phyloP scores from a whole-genome alignment of 257 asterid genomes.

The Prunella vulgaris region DNA sequence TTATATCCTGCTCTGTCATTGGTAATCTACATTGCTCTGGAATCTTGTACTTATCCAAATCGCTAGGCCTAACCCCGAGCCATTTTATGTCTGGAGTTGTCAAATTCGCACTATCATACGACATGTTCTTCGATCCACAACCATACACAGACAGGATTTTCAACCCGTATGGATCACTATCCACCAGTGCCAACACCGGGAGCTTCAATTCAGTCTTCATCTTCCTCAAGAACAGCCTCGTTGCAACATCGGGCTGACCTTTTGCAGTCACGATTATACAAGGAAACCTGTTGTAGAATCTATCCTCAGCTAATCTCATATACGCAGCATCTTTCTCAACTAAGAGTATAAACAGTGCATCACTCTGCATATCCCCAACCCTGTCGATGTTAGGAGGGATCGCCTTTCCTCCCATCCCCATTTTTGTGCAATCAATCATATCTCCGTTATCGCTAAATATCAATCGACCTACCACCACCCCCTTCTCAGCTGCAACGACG shows the following conservation, averaged over 20 bases:
- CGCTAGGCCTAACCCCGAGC: conserved; percentile 86
- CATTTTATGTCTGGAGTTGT: conserved; percentile 89
- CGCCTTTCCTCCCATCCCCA: conserved; percentile 96
- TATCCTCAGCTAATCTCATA: conserved; percentile 75
- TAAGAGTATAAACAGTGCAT: conserved; percentile 68
- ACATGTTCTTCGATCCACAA: conserved; percentile 91
- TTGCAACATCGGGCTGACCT: conserved; percentile 85
- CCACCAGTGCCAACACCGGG: conserved; percentile 79
- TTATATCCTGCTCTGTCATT: conserved; percentile 84
- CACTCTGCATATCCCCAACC: conserved; percentile 92
- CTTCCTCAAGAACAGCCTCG: conserved; percentile 71
- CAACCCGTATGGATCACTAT: conserved; percentile 83
- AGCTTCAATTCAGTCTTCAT: conserved; percentile 85
- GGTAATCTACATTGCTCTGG: conserved; percentile 90
- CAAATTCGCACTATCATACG: conserved; percentile 80
- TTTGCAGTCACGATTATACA: conserved; percentile 82
- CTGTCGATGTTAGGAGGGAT: conserved; percentile 87
- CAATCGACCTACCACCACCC: conserved; percentile 82
- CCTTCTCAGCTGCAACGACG: conserved; percentile 76
- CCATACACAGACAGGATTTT: conserved; percentile 77
- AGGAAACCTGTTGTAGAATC: conserved; percentile 76
- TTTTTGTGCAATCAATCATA: conserved; percentile 82
- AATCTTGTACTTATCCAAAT: conserved; percentile 72
- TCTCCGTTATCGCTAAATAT: conserved; percentile 78
- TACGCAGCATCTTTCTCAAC: conserved; percentile 94